Conservation (phyloP, 176 grass and related monocot species). For the Lolium rigidum region DNA sequence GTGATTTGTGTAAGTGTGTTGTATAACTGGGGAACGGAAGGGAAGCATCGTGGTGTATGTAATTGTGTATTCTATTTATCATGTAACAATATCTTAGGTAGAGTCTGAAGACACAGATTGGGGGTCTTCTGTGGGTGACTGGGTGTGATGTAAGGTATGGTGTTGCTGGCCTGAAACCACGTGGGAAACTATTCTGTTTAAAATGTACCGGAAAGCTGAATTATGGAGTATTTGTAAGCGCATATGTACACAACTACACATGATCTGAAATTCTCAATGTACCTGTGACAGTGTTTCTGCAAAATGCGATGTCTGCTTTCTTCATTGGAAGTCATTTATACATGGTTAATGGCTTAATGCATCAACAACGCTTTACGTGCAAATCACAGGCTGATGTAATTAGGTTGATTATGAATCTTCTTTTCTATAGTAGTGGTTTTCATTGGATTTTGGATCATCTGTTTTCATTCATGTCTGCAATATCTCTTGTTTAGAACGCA, state of each 20-base stretch:
- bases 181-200: background rate
- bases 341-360: no score
- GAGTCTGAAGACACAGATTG: background rate
- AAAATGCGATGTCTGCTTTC: no score
- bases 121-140: background rate
- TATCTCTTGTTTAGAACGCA: no score
- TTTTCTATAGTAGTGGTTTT: background rate
- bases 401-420: background rate
- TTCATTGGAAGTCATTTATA: no score
- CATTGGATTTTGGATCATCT: no score
- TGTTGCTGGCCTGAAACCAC: background rate
- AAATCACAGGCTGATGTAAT: background rate
- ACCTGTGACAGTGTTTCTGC: no score
- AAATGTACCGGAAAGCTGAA: slow-evolving; percentile 4
- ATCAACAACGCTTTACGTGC: background rate
- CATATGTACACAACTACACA: background rate
- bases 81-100: slow-evolving; percentile 41
- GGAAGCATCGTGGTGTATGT: slow-evolving; percentile 35
- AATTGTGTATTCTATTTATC: slow-evolving; percentile 30
- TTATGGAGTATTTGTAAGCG: background rate
- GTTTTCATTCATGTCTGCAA: no score
- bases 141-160: background rate
- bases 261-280: no score
- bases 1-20: slow-evolving; percentile 47
- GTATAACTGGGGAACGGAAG: slow-evolving; percentile 32